These are phyloP conservation scores for Colletotrichum tamarilloi DNA, from an alignment of 2,329 filamentous ascomycete species.

Conservation along the genomic window DNA sequence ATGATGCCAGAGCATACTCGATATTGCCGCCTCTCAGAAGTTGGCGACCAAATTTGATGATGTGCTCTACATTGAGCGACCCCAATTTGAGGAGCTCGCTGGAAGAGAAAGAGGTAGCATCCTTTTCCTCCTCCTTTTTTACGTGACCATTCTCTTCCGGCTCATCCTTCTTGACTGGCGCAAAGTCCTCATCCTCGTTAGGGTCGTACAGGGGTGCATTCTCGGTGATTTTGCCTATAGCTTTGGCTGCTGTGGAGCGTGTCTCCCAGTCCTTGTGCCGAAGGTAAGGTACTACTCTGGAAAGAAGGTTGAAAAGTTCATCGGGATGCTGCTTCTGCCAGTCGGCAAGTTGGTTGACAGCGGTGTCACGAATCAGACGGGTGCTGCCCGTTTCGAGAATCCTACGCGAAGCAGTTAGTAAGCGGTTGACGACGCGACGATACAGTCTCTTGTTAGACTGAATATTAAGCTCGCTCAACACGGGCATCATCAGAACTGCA, in stretches of 20 bases:
- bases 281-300: constrained; percentile 93
- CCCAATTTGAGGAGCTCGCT: constrained; percentile 78
- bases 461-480: neutral
- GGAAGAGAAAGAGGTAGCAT: constrained; percentile 51
- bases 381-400: constrained; percentile 98
- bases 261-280: constrained; percentile 98
- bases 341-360: constrained; percentile 95
- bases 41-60: constrained; percentile 86
- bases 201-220: constrained; percentile 91
- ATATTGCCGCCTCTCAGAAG: constrained; percentile 87
- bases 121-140: constrained; percentile 72
- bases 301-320: constrained; percentile 95
- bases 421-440: neutral
- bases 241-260: constrained; percentile 90
- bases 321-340: constrained; percentile 98
- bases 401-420: constrained; percentile 57
- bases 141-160: constrained; percentile 54
- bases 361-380: constrained; percentile 93
- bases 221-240: constrained; percentile 92
- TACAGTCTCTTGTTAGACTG: neutral
- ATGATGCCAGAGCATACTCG: constrained; percentile 83
- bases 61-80: constrained; percentile 79
- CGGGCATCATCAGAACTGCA: neutral
- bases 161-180: constrained; percentile 57
- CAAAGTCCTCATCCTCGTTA: constrained; percentile 75